A percentile compares a stretch with the other conserved stretches of the same genome.
Conservation (phyloP, 108 stramenopile species). For the Cyclotella atomus region DNA sequence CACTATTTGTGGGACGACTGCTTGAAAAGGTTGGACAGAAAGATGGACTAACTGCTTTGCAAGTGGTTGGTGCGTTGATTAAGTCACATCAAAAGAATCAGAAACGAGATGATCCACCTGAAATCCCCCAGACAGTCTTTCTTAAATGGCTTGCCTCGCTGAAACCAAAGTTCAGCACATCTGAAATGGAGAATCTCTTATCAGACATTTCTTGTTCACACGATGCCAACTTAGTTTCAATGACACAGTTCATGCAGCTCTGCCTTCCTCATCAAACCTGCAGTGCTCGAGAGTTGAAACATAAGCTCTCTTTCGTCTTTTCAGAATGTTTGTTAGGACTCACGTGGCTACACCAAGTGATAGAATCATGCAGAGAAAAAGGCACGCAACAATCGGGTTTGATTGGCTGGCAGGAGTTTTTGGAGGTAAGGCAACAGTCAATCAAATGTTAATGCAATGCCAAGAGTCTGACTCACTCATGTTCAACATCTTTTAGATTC, state of each 20-base stretch:
- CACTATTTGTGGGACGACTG: slow-evolving; percentile 4
- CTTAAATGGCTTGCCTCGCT: slow-evolving; percentile 14
- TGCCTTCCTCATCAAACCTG: background rate
- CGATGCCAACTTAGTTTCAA: slow-evolving; percentile 2
- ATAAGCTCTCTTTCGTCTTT: slow-evolving; percentile 4
- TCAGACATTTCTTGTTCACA: slow-evolving; percentile 3
- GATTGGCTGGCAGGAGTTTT: background rate
- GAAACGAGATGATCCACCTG: background rate
- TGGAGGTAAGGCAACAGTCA: background rate
- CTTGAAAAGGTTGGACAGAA: slow-evolving; percentile 6
- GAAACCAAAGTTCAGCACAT: slow-evolving; percentile 12
- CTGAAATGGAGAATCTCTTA: slow-evolving; percentile 5
- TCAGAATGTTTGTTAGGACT: background rate
- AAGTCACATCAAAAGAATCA: background rate
- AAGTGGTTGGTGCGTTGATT: slow-evolving; percentile 2
- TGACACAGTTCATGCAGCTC: slow-evolving; percentile 6
- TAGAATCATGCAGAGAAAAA: slow-evolving; percentile 9
- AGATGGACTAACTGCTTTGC: background rate
- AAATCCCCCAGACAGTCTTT: background rate
- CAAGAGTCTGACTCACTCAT: background rate
- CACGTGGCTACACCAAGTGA: background rate
- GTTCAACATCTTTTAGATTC: background rate
- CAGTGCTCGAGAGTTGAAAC: background rate
- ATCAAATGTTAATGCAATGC: background rate
- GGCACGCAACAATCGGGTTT: slow-evolving; percentile 5